Conservation (phyloP, 495 filamentous ascomycete species). For the Trichoderma reesei region DNA sequence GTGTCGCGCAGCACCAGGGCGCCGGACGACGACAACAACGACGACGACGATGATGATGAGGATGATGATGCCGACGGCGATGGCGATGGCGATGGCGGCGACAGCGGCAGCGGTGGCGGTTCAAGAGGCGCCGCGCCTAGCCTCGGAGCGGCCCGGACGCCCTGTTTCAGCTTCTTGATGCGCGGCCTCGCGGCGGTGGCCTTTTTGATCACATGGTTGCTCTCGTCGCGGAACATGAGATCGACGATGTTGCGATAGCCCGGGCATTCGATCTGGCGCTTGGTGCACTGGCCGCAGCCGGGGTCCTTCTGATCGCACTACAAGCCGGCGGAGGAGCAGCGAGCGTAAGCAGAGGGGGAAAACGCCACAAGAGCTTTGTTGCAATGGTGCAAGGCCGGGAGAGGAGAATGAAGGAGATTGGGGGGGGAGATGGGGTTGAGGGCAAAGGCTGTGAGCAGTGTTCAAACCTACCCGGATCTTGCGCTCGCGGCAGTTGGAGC, state of each 20-base stretch:
- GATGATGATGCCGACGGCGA: too few species aligned
- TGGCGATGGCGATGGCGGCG: too few species aligned
- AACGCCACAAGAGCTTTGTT: neutral
- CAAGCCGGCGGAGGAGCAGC: neutral
- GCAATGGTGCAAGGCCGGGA: too few species aligned
- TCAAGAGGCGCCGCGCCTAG: conserved; percentile 3
- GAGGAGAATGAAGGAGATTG: too few species aligned
- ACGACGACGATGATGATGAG: too few species aligned
- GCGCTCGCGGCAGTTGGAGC: conserved; percentile 50
- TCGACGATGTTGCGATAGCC: conserved; percentile 62
- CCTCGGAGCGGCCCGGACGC: neutral
- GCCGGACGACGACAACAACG: too few species aligned
- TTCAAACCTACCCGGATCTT: conserved; percentile 35
- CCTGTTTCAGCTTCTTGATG: conserved; percentile 17
- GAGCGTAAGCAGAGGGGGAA: neutral
- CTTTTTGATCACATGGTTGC: conserved; percentile 55
- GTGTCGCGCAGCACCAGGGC: conserved; percentile 17
- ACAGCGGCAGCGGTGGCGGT: conserved; percentile 14
- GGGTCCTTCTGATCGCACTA: conserved; percentile 59
- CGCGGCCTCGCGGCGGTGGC: conserved; percentile 31
- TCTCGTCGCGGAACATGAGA: conserved; percentile 67
- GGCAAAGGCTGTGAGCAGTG: neutral
- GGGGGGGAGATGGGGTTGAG: too few species aligned
- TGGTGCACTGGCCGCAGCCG: conserved; percentile 57
- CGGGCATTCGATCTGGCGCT: conserved; percentile 51